phyloP scores from a whole-genome alignment of 768 basidiomycete species.

The Hypholoma sublateritium region DNA sequence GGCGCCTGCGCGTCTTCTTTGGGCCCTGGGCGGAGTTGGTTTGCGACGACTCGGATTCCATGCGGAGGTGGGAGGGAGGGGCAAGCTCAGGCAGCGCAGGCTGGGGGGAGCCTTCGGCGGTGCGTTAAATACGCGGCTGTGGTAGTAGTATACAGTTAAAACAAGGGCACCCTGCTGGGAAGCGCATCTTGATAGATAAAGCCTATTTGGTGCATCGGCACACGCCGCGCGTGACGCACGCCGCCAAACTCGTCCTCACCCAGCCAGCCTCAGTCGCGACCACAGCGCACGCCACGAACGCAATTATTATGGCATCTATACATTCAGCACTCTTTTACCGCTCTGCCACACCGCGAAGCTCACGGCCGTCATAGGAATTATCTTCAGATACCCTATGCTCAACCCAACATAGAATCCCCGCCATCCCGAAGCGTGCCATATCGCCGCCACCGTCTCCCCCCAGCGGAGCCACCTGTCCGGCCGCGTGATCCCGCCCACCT shows the following conservation, averaged over 20 bases:
- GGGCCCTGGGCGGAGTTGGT: constrained; percentile 1
- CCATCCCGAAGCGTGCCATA: constrained; percentile 74
- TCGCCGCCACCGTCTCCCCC: constrained; percentile 69
- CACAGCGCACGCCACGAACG: background rate
- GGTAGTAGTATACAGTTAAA: background rate
- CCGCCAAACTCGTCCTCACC: background rate
- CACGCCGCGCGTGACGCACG: background rate
- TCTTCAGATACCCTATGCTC: constrained; percentile 89
- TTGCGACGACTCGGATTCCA: constrained; percentile 15
- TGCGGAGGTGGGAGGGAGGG: constrained; percentile 3
- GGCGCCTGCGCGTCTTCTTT: constrained; percentile 50
- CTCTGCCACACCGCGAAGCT: constrained; percentile 91
- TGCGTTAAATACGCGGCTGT: constrained; percentile 4
- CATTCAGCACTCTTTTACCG: constrained; percentile 56
- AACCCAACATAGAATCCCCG: constrained; percentile 91
- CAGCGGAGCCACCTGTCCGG: constrained; percentile 79
- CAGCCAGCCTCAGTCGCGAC: background rate
- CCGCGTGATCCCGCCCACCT: constrained; percentile 83
- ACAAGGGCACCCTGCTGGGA: background rate
- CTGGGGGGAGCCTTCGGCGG: background rate
- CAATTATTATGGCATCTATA: constrained; percentile 1
- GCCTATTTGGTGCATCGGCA: background rate
- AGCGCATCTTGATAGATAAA: background rate
- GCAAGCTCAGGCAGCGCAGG: background rate
- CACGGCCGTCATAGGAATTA: constrained; percentile 94